Evolutionary conservation across 2,329 filamentous ascomycete genomes (phyloP), one percentile per base, ranked within the genome.

Genomic region (Eutypella sp.): DNA sequence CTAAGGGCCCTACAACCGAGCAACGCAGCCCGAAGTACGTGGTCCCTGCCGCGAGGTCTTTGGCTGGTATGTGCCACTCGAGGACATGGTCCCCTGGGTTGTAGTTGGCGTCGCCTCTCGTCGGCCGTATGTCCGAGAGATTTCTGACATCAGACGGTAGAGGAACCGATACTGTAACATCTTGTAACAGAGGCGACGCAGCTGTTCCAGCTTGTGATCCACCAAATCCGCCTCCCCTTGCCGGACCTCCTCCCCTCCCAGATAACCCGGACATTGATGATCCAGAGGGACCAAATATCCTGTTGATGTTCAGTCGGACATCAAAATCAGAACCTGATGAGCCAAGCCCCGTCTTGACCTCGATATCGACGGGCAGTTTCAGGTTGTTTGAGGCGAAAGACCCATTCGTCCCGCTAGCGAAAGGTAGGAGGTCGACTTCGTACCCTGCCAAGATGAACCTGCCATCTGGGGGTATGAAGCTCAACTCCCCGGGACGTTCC

Each of bases 381-480:
- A 97, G 72, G 54, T 79, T 84, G 48, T 81, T 80, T 44, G 74
- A 71, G 44, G 68, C 77, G 2, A 79, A 67, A 44, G 69, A 76
- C 16, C 77, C 73, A 43, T 74, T 73, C 55, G 79, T 76, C 18
- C 76, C 73, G 53, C 73, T 75, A 15, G 82, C 78, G 41, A 85
- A 79, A 0, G 90, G 90, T 11, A 97, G 73, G 19, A 99, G 70
- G 64, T 99, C 89, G 18, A 95, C 89, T 65, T 96, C 92, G 62
- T 99, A 99, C 19, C 90, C 91, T 25, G 90, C 91, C 16, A 99
- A 75, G 34, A 96, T 87, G 64, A 97, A 99, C 37, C 89, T 81
- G 25, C 93, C 93, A 64, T 99, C 93, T 1, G 93, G 93, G 2
- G 93, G 93, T 11, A 99, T 81, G 60, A 99, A 99, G 61, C 89